Evolutionary conservation across 345 rosid genomes (phyloP).

Genomic region (Ceriops zippeliana): DNA sequence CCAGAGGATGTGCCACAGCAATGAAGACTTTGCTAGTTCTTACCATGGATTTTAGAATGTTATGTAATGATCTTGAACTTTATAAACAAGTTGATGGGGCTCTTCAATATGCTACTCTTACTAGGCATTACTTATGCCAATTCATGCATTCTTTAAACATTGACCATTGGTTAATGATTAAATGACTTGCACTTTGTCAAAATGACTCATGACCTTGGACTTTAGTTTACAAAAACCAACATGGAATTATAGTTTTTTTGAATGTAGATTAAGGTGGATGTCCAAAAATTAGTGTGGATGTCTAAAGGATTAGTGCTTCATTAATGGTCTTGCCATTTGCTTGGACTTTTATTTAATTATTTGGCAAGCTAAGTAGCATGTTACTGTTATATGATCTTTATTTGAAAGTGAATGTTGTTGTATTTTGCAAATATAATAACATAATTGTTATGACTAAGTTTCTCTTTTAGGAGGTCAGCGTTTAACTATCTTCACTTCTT

Average conservation of each 20-base stretch:
- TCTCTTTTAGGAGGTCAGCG: background rate
- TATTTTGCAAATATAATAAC: background rate
- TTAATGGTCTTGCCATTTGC: background rate
- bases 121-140: no score
- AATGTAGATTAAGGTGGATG: background rate
- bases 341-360: background rate
- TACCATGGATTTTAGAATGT: no score
- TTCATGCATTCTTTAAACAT: no score
- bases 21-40: no score
- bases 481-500: background rate
- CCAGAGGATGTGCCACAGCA: no score
- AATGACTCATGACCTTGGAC: no score
- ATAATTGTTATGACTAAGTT: background rate
- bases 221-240: no score
- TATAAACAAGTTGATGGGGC: no score
- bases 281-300: background rate
- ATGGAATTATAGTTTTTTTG: background rate
- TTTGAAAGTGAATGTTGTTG: background rate
- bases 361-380: background rate
- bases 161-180: no score
- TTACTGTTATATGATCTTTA: background rate
- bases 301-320: background rate
- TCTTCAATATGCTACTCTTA: no score
- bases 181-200: no score
- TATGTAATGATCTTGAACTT: no score